A percentile compares a stretch with the other conserved stretches of the same genome.
phyloP scores from a whole-genome alignment of 495 filamentous ascomycete genomes.

The Neurospora tetraspora region DNA sequence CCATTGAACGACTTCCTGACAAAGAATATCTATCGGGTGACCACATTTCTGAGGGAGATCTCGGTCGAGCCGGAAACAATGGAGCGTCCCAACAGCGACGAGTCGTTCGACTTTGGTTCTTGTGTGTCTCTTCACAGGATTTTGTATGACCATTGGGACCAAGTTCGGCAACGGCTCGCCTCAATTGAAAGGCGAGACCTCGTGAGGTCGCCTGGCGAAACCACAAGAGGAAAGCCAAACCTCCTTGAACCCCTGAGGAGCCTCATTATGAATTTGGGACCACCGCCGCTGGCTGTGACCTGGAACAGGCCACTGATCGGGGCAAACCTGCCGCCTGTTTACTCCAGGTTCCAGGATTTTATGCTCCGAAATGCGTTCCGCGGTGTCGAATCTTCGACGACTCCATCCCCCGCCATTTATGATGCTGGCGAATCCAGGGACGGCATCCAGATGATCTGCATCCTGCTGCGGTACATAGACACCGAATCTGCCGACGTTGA shows the following conservation, averaged over 20 bases:
- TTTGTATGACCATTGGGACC: slow-evolving; percentile 59
- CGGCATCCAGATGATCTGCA: slow-evolving; percentile 54
- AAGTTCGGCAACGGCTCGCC: slow-evolving; percentile 50
- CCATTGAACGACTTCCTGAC: slow-evolving; percentile 55
- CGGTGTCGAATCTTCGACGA: slow-evolving; percentile 48
- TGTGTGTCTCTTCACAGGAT: slow-evolving; percentile 56
- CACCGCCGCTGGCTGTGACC: slow-evolving; percentile 52
- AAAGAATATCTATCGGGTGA: slow-evolving; percentile 52
- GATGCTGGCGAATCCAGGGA: slow-evolving; percentile 61
- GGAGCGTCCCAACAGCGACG: slow-evolving; percentile 23
- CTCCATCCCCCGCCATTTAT: slow-evolving; percentile 48
- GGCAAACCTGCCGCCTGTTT: slow-evolving; percentile 45
- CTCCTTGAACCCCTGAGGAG: slow-evolving; percentile 43
- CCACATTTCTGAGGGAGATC: slow-evolving; percentile 52
- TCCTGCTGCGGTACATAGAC: slow-evolving; percentile 54
- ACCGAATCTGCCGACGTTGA: slow-evolving; percentile 49
- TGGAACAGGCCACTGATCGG: slow-evolving; percentile 53
- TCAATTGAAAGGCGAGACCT: slow-evolving; percentile 44
- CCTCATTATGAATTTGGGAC: slow-evolving; percentile 51
- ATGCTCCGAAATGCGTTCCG: slow-evolving; percentile 57
- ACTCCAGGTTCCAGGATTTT: slow-evolving; percentile 59
- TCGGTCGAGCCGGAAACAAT: slow-evolving; percentile 36
- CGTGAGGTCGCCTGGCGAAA: slow-evolving; percentile 40
- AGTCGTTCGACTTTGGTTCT: slow-evolving; percentile 58
- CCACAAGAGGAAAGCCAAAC: slow-evolving; percentile 33